These are phyloP conservation scores for Daedaleopsis nitida DNA, from an alignment of 768 basidiomycete genomes.

Conservation along the genomic window DNA sequence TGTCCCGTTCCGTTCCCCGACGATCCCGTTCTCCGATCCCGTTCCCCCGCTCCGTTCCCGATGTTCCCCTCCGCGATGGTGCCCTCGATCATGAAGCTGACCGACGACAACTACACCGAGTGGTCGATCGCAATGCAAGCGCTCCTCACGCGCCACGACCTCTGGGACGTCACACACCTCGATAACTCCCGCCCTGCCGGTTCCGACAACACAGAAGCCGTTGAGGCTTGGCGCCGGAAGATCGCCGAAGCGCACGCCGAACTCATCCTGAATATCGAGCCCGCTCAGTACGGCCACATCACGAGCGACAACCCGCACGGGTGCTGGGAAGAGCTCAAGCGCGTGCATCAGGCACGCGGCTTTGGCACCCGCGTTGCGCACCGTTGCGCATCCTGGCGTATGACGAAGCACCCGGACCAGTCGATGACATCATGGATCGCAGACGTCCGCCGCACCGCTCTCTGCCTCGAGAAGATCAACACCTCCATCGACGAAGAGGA, in stretches of 20 bases:
- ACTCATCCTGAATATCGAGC: slow-evolving; percentile 28
- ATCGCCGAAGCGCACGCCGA: slow-evolving; percentile 25
- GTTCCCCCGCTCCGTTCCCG: too few relatives aligned
- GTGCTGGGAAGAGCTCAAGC: slow-evolving; percentile 29
- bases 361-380: slow-evolving; percentile 29
- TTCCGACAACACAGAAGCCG: slow-evolving; percentile 2
- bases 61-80: not conserved
- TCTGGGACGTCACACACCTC: slow-evolving; percentile 15
- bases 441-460: slow-evolving; percentile 22
- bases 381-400: slow-evolving; percentile 22
- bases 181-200: slow-evolving; percentile 4
- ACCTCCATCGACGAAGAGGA: slow-evolving; percentile 28
- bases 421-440: slow-evolving; percentile 32
- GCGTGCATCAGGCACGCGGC: slow-evolving; percentile 32
- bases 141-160: slow-evolving; percentile 17
- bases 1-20: too few relatives aligned
- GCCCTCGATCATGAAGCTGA: slow-evolving; percentile 14
- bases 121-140: slow-evolving; percentile 24
- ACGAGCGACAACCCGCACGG: slow-evolving; percentile 15
- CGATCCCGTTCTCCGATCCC: too few relatives aligned
- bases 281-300: slow-evolving; percentile 28
- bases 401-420: slow-evolving; percentile 20
- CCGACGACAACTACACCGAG: slow-evolving; percentile 23
- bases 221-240: slow-evolving; percentile 10
- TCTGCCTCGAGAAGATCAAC: slow-evolving; percentile 23